Conservation (phyloP, 2,329 filamentous ascomycete species). For the Podosphaera fusca region DNA sequence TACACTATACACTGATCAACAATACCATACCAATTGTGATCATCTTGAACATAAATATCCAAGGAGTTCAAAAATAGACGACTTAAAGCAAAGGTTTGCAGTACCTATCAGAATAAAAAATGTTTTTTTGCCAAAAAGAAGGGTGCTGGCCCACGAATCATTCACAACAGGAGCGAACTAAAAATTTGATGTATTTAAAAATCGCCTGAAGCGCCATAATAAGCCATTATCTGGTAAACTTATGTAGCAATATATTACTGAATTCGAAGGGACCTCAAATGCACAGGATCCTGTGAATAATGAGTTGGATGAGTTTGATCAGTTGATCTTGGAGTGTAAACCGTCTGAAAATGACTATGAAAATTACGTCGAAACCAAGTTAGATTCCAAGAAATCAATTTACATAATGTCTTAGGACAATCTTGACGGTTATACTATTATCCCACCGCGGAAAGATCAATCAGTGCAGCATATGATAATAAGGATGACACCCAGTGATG, state of each 20-base stretch:
- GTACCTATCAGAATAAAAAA: background rate
- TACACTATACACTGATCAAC: background rate
- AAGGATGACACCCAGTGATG: background rate
- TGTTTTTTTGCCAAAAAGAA: slow-evolving; percentile 1
- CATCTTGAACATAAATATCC: background rate
- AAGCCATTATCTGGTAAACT: background rate
- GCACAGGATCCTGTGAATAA: background rate
- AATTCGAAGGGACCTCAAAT: background rate
- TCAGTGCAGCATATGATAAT: background rate
- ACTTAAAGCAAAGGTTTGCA: background rate
- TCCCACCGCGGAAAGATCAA: background rate
- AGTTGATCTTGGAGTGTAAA: background rate
- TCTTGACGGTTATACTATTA: background rate
- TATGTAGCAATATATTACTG: background rate
- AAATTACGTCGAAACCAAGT: background rate
- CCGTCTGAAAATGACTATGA: no score
- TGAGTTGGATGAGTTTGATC: background rate
- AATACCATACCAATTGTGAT: background rate
- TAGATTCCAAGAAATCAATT: background rate
- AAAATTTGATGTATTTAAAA: background rate
- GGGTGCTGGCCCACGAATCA: background rate
- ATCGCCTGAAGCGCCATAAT: background rate
- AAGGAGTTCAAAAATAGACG: background rate
- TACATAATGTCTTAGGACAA: background rate
- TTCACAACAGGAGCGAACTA: background rate